These are phyloP conservation scores for Globomyces pollinis-pini DNA, from an alignment of 192 early-diverging fungal genomes.

Conservation along the genomic window DNA sequence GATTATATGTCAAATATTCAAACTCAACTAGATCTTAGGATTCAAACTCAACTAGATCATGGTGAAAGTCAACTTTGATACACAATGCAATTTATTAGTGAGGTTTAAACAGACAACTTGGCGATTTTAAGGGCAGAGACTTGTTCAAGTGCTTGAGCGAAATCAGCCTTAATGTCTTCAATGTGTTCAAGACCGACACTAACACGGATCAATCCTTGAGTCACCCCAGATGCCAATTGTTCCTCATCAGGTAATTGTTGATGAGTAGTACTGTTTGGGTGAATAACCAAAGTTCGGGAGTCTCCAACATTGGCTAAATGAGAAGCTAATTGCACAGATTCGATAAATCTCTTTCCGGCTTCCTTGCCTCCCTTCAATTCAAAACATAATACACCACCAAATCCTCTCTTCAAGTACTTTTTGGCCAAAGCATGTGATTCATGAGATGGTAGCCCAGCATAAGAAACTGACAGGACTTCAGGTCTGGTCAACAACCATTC, in stretches of 20 bases:
- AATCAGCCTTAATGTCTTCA: constrained; percentile 50
- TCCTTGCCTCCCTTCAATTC: constrained; percentile 42
- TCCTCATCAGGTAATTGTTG: constrained; percentile 80
- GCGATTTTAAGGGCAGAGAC: too few species aligned
- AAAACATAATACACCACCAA: constrained; percentile 81
- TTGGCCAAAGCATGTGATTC: constrained; percentile 70
- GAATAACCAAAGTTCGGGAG: constrained; percentile 79
- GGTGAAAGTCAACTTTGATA: too few species aligned
- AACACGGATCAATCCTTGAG: constrained; percentile 72
- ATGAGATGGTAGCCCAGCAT: constrained; percentile 77
- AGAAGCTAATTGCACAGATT: constrained; percentile 70
- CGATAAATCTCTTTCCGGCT: constrained; percentile 65
- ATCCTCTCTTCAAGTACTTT: constrained; percentile 67
- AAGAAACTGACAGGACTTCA: constrained; percentile 78
- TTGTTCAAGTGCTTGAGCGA: constrained; percentile 34
- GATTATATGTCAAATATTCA: too few species aligned
- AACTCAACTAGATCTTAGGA: too few species aligned
- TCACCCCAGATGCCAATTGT: constrained; percentile 68
- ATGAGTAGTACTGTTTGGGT: constrained; percentile 79
- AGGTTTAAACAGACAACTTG: too few species aligned
- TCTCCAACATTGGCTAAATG: constrained; percentile 96
- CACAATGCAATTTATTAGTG: too few species aligned
- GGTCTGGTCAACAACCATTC: constrained; percentile 66
- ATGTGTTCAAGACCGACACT: constrained; percentile 77
- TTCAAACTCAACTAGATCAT: too few species aligned